Evolutionary conservation across 163 green algal genomes (phyloP).

Genomic region (Volvox carteri): DNA sequence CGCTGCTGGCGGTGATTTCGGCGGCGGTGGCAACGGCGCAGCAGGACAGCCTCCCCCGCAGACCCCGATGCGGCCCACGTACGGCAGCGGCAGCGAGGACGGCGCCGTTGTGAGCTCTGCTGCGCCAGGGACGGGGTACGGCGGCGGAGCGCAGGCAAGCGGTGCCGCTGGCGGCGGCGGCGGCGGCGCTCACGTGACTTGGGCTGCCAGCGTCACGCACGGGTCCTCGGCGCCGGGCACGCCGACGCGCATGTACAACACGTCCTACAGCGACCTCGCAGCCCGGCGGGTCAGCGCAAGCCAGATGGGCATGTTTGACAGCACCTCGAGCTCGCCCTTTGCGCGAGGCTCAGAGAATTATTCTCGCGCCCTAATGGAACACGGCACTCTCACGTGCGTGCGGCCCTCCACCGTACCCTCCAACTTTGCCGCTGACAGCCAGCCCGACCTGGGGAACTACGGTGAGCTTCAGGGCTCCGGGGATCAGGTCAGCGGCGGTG

Average conservation of each 20-base stretch:
- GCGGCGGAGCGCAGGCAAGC: not conserved
- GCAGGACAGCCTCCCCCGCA: not conserved
- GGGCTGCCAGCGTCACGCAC: conserved; percentile 7
- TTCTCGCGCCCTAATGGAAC: conserved; percentile 26
- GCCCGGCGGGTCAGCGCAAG: conserved; percentile 23
- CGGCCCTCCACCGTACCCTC: conserved; percentile 46
- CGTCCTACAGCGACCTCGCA: conserved; percentile 10
- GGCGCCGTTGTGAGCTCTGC: not conserved
- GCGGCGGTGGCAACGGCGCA: not conserved
- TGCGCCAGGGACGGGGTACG: not conserved
- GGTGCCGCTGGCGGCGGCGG: not conserved
- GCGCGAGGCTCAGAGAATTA: conserved; percentile 14
- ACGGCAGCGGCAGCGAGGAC: not conserved
- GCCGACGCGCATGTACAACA: conserved; percentile 26
- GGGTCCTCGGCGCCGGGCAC: conserved; percentile 20
- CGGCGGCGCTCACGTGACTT: conserved; percentile 24
- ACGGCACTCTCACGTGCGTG: conserved; percentile 57
- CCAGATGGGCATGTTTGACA: not conserved
- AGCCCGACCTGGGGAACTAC: conserved; percentile 29
- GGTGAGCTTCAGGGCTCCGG: not conserved
- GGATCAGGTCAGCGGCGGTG: conserved; percentile 21
- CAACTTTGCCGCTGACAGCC: conserved; percentile 49
- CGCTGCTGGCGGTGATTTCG: not conserved
- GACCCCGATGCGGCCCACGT: not conserved
- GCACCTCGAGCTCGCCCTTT: conserved; percentile 35